Conservation (phyloP, 192 early-diverging fungal genomes). For the Linnemannia elongata region DNA sequence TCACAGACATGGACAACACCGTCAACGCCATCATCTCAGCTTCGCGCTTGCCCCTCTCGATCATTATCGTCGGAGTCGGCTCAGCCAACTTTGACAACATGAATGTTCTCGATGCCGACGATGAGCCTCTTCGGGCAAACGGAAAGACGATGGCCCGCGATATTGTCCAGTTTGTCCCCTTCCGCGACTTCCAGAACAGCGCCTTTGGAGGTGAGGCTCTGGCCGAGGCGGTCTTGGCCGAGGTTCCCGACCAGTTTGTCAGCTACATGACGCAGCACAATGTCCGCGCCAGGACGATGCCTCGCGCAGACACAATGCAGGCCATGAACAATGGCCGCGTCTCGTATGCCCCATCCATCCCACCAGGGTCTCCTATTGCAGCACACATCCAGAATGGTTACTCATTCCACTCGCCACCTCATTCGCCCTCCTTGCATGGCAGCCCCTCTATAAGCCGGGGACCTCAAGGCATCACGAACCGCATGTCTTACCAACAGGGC, state of each 20-base stretch:
- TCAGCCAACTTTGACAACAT: slow-evolving; percentile 69
- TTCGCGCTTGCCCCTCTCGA: slow-evolving; percentile 61
- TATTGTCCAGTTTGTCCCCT: slow-evolving; percentile 74
- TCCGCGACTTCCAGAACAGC: slow-evolving; percentile 54
- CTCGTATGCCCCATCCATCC: background rate
- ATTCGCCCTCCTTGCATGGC: background rate
- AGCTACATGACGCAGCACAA: slow-evolving; percentile 61
- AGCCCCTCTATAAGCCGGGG: slow-evolving; percentile 1
- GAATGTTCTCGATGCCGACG: slow-evolving; percentile 69
- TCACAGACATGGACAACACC: slow-evolving; percentile 65
- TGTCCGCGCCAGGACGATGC: slow-evolving; percentile 45
- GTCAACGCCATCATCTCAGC: slow-evolving; percentile 67
- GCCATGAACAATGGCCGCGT: slow-evolving; percentile 50
- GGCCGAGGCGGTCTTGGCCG: slow-evolving; percentile 67
- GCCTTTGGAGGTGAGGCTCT: slow-evolving; percentile 49
- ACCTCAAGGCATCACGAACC: slow-evolving; percentile 3
- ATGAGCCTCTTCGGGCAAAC: slow-evolving; percentile 50
- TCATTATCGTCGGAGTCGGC: slow-evolving; percentile 73
- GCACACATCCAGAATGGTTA: background rate
- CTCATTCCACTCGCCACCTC: background rate
- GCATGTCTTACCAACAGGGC: background rate
- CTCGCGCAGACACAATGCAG: slow-evolving; percentile 46
- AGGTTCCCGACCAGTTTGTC: slow-evolving; percentile 73
- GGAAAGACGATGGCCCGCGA: slow-evolving; percentile 61
- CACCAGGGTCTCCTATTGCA: background rate